phyloP scores from a whole-genome alignment of 2,329 filamentous ascomycete species.

The Aspergillus sp. region DNA sequence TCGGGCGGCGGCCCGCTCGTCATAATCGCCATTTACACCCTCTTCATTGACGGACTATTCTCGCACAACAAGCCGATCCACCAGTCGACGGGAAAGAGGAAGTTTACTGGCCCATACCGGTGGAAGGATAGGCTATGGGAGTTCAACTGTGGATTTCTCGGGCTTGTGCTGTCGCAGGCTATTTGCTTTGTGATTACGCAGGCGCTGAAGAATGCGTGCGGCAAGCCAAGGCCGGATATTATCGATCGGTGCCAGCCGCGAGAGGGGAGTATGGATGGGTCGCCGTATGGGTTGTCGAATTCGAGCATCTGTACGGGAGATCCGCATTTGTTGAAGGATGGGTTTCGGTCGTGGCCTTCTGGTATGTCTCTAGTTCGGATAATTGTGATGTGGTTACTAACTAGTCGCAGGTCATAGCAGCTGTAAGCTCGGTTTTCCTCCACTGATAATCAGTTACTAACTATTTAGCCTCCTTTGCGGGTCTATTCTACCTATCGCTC shows the following conservation, averaged over 20 bases:
- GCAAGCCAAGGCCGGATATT: constrained; percentile 64
- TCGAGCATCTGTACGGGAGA: constrained; percentile 58
- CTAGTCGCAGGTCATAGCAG: constrained; percentile 27
- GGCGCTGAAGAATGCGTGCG: constrained; percentile 62
- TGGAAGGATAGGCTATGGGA: constrained; percentile 65
- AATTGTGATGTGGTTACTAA: constrained; percentile 23
- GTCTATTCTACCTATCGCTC: constrained; percentile 63
- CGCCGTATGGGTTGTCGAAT: constrained; percentile 49
- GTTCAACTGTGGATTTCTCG: constrained; percentile 63
- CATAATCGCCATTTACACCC: constrained; percentile 60
- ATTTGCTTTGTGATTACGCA: constrained; percentile 63
- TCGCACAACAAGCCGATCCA: constrained; percentile 52
- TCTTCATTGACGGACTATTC: constrained; percentile 63
- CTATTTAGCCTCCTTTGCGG: constrained; percentile 59
- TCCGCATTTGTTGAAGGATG: constrained; percentile 59
- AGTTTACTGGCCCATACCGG: constrained; percentile 52
- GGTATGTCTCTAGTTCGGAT: constrained; percentile 37
- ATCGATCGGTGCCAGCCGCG: constrained; percentile 58
- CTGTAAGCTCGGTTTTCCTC: constrained; percentile 17
- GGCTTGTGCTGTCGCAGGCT: constrained; percentile 58
- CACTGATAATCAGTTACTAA: constrained; percentile 19
- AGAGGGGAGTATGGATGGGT: constrained; percentile 39
- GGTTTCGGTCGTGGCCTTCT: constrained; percentile 63
- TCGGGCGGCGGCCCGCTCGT: constrained; percentile 54
- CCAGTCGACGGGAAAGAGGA: constrained; percentile 41